Percentiles rank a stretch among this genome's conserved stretches.
These are phyloP conservation scores for Annulohypoxylon nitens DNA, from an alignment of 495 filamentous ascomycete species.

Conservation along the genomic window DNA sequence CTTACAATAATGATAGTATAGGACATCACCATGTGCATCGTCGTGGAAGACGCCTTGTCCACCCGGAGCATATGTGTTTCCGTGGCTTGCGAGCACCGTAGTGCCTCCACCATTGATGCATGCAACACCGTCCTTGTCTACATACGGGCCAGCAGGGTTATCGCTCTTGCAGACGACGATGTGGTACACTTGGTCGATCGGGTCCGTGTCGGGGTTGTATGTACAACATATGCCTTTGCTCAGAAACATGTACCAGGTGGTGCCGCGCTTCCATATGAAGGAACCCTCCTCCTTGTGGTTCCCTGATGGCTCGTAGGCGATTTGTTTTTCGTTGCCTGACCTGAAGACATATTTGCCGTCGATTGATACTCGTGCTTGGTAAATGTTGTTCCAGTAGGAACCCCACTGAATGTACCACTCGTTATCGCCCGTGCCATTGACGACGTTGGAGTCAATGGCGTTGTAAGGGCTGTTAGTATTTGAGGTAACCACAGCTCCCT, in stretches of 20 bases:
- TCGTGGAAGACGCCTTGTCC: conserved; percentile 64
- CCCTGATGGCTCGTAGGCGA: conserved; percentile 65
- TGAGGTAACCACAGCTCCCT: conserved; percentile 57
- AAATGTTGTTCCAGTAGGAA: conserved; percentile 73
- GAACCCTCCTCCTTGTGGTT: conserved; percentile 65
- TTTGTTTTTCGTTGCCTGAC: conserved; percentile 56
- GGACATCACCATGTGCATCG: conserved; percentile 55
- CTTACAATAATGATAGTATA: conserved; percentile 75
- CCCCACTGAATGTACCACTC: conserved; percentile 70
- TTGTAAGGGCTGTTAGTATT: conserved; percentile 64
- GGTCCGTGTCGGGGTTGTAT: conserved; percentile 52
- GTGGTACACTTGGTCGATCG: conserved; percentile 69
- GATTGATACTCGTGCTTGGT: conserved; percentile 65
- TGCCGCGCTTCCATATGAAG: conserved; percentile 65
- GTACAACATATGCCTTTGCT: conserved; percentile 68
- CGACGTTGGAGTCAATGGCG: conserved; percentile 73
- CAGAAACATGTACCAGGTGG: conserved; percentile 72
- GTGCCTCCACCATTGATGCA: conserved; percentile 71
- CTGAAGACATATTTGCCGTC: conserved; percentile 52
- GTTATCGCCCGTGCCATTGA: conserved; percentile 54
- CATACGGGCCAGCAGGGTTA: conserved; percentile 64
- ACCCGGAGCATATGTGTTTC: conserved; percentile 72
- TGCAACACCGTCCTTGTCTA: conserved; percentile 65
- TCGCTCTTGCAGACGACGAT: conserved; percentile 69
- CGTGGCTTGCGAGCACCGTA: conserved; percentile 68